Evolutionary conservation across 23 red algal species (phyloP), one percentile per base, ranked within the genome.

Genomic region (Gracilariopsis chorda): DNA sequence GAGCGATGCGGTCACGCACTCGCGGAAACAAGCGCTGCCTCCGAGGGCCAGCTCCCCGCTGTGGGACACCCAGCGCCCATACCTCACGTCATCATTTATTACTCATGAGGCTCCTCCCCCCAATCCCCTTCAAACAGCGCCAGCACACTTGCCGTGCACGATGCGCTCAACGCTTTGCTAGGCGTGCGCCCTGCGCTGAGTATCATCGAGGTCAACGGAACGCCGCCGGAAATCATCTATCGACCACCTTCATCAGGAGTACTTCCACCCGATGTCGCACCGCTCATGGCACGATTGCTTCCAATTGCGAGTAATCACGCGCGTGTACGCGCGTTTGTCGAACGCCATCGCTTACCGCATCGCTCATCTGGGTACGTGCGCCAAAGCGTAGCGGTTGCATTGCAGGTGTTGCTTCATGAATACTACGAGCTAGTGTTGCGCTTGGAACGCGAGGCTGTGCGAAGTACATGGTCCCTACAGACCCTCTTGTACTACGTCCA

Each of bases 141-240:
- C 23, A 77, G 92, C 37, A 52, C 73, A 30, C 20, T 92, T 7
- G 83, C 87, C 80, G 69, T 84, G 17, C 84, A 96, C 48, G 94
- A 96, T 65, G 77, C 90, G 0, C 76, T 96, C 12, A 69, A 86
- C 82, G 94, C 94, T 9, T 48, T 96, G 4, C 45, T 96, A 0
- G 94, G 94, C 23, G 72, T 93, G 43, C 78, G 87, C 2, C 77
- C 87, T n/a, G 59, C 75, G 7, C 51, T 80, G 21, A 25, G 29
- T 33, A 24, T 21, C 16, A 70, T 85, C 19, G 20, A 43, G 19
- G 19, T 4, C 46, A 19, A 30, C 29, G 71, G 77, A 62, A 27
- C 24, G 36, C 73, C 36, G 28, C 43, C 41, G 43, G n/a, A 35
- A 23, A 37, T 55, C n/a, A 58, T 42, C 16, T 72, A 20, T 52